These are phyloP conservation scores for Penicillium verhagenii DNA, from an alignment of 495 filamentous ascomycete species.

Conservation along the genomic window DNA sequence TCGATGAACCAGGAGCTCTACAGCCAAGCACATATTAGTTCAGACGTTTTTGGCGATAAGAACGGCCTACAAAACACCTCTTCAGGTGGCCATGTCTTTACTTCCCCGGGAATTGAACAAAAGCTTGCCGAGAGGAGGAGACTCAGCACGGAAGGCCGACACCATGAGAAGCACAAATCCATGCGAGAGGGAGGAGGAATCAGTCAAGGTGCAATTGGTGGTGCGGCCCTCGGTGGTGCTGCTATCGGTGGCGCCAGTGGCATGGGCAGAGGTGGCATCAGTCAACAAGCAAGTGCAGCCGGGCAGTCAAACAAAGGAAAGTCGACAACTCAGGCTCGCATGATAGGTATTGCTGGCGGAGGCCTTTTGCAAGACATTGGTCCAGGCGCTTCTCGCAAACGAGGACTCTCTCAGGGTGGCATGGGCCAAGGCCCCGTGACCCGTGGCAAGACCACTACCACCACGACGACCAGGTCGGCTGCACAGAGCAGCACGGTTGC, in stretches of 20 bases:
- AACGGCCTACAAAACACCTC: neutral
- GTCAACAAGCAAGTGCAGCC: neutral
- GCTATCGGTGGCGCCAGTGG: neutral
- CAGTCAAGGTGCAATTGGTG: neutral
- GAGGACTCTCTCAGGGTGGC: neutral
- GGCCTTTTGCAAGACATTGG: slow-evolving; percentile 4
- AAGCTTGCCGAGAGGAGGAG: neutral
- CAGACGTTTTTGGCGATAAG: slow-evolving; percentile 15
- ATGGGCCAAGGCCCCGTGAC: neutral
- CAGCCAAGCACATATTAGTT: slow-evolving; percentile 8
- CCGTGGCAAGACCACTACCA: neutral
- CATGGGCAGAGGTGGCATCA: neutral
- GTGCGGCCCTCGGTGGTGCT: neutral
- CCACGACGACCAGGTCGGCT: neutral
- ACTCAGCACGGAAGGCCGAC: neutral
- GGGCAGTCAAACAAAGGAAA: slow-evolving; percentile 1
- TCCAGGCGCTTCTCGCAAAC: neutral
- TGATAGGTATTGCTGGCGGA: slow-evolving; percentile 6
- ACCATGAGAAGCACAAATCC: neutral
- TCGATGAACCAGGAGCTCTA: slow-evolving; percentile 12
- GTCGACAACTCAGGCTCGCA: slow-evolving; percentile 1
- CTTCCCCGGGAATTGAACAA: neutral
- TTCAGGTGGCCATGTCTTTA: neutral
- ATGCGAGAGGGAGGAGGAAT: slow-evolving; percentile 3
- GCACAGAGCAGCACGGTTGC: neutral